Base-by-base conservation (phyloP, 2,329 filamentous ascomycete species). In the Claviceps paspali region DNA sequence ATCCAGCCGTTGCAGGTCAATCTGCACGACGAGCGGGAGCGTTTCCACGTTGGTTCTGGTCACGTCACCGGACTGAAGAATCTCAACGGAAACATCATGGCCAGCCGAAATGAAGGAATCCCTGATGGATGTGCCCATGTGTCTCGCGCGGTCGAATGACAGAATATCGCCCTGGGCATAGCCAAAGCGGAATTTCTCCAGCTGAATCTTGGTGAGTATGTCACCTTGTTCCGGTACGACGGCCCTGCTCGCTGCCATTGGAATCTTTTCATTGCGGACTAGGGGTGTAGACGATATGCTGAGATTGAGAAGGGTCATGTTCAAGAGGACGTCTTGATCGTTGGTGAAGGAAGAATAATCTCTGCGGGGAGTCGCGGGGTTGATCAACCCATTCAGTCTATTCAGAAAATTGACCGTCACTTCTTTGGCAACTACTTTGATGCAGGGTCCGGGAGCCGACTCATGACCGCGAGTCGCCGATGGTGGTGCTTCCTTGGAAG, bases 1-100 rank as follows among this genome's bases (percentile, higher is more conserved):
- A 47, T 96, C 91, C 17, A 96, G 61, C 38, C 74, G 73, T 44
- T 80, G 78, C 12, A 95, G 62, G 51, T 96, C 83, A 29, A 96
- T 59, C 39, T 77, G 72, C 8, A 94, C 55, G 41, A 79, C 73
- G 2, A 95, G 56, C 5, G 87, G 85, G 8, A 92, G 65, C 0
- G 86, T 92, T 36, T 76, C 73, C 11, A 94, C 54, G 23, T 82
- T 75, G 12, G 82, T 68, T 39, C 62, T 63, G 11, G 60, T 66
- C 5, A 55, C 57, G 2, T 63, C 59, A 1, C 56, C 43, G 2
- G 63, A 57, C 45, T 68, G 65, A 0, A 59, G 49, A 19, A 76
- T 54, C 40, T 67, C 70, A 29, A 76, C 51, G 2, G 67, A 68
- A 8, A 80, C 49, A 47, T 80, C 76, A 17, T 71, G 61, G 1